Percentiles rank a stretch among this genome's conserved stretches.
Evolutionary conservation across 192 early-diverging fungal species (phyloP).

Genomic region (Powellomyces hirtus): DNA sequence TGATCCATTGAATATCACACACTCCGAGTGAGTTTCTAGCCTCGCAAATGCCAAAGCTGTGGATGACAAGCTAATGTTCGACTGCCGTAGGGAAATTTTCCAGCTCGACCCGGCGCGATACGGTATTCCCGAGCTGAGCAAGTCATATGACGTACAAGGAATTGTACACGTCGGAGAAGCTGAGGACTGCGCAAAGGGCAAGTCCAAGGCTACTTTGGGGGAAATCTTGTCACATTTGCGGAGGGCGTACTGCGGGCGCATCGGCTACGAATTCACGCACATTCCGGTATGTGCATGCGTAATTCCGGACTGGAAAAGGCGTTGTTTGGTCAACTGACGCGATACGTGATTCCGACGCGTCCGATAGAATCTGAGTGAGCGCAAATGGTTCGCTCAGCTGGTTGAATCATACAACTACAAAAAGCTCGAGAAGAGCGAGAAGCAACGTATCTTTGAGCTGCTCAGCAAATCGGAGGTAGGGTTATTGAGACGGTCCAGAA

Average conservation of each 20-base stretch:
- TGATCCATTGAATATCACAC: neutral
- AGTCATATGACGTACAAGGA: constrained; percentile 65
- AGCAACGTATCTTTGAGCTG: constrained; percentile 74
- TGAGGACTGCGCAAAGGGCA: constrained; percentile 39
- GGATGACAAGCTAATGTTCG: no score
- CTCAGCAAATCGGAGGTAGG: constrained; percentile 77
- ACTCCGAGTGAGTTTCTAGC: constrained; percentile 7
- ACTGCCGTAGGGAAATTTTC: no score
- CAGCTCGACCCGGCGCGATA: constrained; percentile 85
- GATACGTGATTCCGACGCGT: no score
- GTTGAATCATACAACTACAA: constrained; percentile 75
- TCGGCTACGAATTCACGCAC: constrained; percentile 95
- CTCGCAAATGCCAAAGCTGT: no score
- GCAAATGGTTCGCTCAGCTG: constrained; percentile 83
- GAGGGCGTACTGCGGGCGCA: constrained; percentile 64
- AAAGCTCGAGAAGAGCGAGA: constrained; percentile 56
- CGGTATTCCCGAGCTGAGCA: constrained; percentile 61
- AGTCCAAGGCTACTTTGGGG: constrained; percentile 60
- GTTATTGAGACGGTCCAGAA: no score
- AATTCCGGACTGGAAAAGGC: no score
- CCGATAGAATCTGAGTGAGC: constrained; percentile 63
- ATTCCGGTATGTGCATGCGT: constrained; percentile 65
- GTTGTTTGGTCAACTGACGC: no score
- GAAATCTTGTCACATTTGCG: constrained; percentile 72
- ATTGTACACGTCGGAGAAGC: constrained; percentile 70